Percentiles rank a stretch among this genome's conserved stretches.
phyloP scores from a whole-genome alignment of 306 rosid genomes.

The Sesbania bispinosa region DNA sequence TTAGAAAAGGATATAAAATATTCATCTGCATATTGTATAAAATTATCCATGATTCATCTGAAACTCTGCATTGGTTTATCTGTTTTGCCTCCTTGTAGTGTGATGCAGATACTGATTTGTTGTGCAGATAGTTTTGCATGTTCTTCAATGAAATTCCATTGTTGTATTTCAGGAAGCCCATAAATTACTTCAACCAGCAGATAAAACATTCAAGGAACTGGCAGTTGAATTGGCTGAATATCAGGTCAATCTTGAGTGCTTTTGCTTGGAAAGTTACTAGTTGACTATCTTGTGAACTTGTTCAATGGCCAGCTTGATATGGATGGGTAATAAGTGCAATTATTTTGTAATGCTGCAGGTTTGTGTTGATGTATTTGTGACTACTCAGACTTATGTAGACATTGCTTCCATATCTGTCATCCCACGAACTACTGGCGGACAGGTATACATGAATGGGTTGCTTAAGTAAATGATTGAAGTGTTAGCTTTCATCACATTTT shows the following conservation, averaged over 20 bases:
- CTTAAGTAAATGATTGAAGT: neutral
- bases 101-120: neutral
- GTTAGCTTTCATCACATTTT: neutral
- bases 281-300: constrained; percentile 9
- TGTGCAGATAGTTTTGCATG: neutral
- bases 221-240: constrained; percentile 93
- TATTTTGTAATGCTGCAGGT: constrained; percentile 57
- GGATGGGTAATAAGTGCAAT: constrained; percentile 15
- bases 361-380: constrained; percentile 85
- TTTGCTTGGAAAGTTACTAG: constrained; percentile 7
- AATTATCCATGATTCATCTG: neutral
- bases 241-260: constrained; percentile 56
- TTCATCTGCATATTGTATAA: neutral
- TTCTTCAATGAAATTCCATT: constrained; percentile 22
- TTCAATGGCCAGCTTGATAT: constrained; percentile 5
- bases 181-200: constrained; percentile 92
- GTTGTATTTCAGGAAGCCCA: constrained; percentile 79
- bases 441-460: constrained; percentile 48
- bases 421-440: constrained; percentile 96
- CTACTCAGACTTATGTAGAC: constrained; percentile 83
- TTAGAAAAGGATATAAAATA: neutral
- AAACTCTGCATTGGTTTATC: constrained; percentile 12
- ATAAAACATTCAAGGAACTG: constrained; percentile 78
- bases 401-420: constrained; percentile 86
- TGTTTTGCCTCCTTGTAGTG: neutral